These are phyloP conservation scores for Macrocybe sp. DNA, from an alignment of 1,284 basidiomycete species.

Conservation along the genomic window DNA sequence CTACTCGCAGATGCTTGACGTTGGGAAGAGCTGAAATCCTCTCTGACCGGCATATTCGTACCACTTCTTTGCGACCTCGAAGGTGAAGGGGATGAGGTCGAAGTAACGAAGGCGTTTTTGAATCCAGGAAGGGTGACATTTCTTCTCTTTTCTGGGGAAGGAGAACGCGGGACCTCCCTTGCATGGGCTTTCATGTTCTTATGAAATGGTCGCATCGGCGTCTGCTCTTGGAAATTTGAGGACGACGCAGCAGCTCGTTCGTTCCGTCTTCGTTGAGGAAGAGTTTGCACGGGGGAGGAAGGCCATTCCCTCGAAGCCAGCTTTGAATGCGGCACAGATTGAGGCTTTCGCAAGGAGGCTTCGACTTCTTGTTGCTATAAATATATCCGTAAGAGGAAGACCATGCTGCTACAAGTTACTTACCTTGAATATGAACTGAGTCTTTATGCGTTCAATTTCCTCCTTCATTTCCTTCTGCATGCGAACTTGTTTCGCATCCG, in stretches of 20 bases:
- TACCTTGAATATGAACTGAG: constrained; percentile 68
- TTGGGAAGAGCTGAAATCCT: no score
- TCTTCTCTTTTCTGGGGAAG: constrained; percentile 28
- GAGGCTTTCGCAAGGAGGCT: constrained; percentile 45
- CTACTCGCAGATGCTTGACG: no score
- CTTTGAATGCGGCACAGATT: constrained; percentile 37
- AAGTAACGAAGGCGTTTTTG: constrained; percentile 40
- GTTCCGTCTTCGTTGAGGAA: constrained; percentile 35
- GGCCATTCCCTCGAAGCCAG: constrained; percentile 30
- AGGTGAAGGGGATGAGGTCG: constrained; percentile 27
- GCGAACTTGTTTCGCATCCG: constrained; percentile 47
- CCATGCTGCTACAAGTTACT: not conserved
- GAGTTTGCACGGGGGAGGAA: constrained; percentile 32
- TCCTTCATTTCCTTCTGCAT: constrained; percentile 56
- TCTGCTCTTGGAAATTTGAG: constrained; percentile 28
- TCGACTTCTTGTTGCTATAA: constrained; percentile 69
- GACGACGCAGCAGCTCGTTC: constrained; percentile 19
- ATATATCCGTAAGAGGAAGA: constrained; percentile 6
- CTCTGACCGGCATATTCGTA: constrained; percentile 10
- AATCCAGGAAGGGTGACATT: constrained; percentile 41
- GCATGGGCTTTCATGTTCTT: constrained; percentile 10
- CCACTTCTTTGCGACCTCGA: constrained; percentile 16
- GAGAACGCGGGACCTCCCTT: not conserved
- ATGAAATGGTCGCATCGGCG: constrained; percentile 28
- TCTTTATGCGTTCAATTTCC: constrained; percentile 66